Conservation (phyloP, 108 stramenopile species). For the Cylindrotheca fusiformis region DNA sequence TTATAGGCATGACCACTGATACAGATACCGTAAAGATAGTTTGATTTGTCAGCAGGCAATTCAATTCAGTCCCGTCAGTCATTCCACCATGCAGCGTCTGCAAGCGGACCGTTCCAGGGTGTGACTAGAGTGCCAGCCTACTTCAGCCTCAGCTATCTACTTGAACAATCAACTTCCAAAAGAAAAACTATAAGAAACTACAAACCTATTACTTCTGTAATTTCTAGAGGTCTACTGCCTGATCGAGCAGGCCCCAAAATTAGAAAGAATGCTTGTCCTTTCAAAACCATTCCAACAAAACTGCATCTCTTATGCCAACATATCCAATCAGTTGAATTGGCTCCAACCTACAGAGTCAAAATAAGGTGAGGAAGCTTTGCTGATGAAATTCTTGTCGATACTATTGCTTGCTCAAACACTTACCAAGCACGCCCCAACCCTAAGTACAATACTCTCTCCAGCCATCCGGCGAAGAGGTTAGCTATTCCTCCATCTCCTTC, state of each 20-base stretch:
- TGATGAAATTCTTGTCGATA: too few species aligned
- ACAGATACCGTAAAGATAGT: too few species aligned
- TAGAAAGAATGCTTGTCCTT: not conserved
- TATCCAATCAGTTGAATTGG: conserved; percentile 75
- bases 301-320: conserved; percentile 71
- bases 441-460: conserved; percentile 67
- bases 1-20: too few species aligned
- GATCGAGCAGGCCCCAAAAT: not conserved
- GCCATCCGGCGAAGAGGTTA: conserved; percentile 82
- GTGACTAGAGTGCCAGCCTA: not conserved
- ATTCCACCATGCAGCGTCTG: not conserved
- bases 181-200: not conserved
- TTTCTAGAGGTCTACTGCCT: not conserved
- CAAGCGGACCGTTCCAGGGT: not conserved
- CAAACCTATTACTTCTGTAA: not conserved
- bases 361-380: too few species aligned
- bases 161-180: not conserved
- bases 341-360: too few species aligned
- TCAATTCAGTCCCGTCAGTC: too few species aligned
- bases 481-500: conserved; percentile 69
- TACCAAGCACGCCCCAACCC: conserved; percentile 85
- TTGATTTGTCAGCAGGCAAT: not conserved
- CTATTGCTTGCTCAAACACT: too few species aligned
- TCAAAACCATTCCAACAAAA: conserved; percentile 69
- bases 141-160: not conserved